phyloP scores from a whole-genome alignment of 2,329 filamentous ascomycete genomes.

The Neofusicoccum umdonicola region DNA sequence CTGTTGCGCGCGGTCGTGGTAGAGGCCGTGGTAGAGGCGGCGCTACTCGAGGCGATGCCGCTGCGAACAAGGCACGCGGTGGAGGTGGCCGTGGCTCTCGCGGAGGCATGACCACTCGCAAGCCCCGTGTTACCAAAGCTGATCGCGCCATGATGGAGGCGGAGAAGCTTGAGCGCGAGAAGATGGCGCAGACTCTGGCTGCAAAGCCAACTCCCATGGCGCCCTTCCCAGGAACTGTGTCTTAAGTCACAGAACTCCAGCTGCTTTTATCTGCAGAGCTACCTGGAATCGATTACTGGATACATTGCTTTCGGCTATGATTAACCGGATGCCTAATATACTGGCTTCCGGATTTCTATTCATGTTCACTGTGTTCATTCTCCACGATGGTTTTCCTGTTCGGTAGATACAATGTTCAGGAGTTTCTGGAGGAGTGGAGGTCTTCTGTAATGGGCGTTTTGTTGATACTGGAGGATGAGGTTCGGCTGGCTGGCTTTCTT shows the following conservation, averaged over 20 bases:
- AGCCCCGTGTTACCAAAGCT: slow-evolving; percentile 82
- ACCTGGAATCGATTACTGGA: background rate
- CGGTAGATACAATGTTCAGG: background rate
- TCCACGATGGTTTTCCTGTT: background rate
- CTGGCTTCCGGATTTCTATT: background rate
- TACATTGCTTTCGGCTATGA: background rate
- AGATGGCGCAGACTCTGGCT: slow-evolving; percentile 33
- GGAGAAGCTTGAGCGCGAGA: slow-evolving; percentile 75
- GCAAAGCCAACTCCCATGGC: slow-evolving; percentile 14
- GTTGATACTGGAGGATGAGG: background rate
- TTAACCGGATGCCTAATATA: background rate
- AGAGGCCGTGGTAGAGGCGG: slow-evolving; percentile 54
- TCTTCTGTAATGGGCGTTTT: background rate
- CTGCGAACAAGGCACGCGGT: slow-evolving; percentile 32
- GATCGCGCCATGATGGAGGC: slow-evolving; percentile 77
- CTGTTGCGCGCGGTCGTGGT: slow-evolving; percentile 65
- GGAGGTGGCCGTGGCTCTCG: slow-evolving; percentile 59
- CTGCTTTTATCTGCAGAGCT: background rate
- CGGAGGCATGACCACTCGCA: slow-evolving; percentile 70
- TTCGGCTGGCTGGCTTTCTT: background rate
- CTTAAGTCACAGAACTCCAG: background rate
- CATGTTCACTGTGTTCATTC: background rate
- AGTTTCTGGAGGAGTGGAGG: background rate
- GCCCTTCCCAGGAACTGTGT: slow-evolving; percentile 1
- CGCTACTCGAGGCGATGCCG: slow-evolving; percentile 42